Evolutionary conservation across 2,329 filamentous ascomycete species (phyloP).

Genomic region (Hymenoscyphus scutula): DNA sequence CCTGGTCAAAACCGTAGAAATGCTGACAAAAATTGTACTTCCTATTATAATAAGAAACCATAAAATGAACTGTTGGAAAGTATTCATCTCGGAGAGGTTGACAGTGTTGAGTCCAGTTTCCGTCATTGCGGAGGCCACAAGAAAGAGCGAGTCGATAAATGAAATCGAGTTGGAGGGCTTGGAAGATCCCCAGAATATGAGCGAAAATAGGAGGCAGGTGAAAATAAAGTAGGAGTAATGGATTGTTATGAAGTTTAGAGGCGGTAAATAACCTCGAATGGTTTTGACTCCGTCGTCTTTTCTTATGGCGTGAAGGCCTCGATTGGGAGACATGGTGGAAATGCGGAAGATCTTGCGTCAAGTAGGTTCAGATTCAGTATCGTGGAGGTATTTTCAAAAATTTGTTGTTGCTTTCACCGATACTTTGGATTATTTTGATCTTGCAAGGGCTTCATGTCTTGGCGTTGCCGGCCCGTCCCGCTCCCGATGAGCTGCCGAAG

Average conservation of each 20-base stretch:
- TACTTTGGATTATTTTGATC: neutral
- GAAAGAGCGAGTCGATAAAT: constrained; percentile 65
- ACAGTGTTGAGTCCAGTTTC: constrained; percentile 66
- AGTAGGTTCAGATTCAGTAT: neutral
- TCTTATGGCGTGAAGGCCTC: neutral
- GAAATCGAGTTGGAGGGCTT: constrained; percentile 49
- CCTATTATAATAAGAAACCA: constrained; percentile 65
- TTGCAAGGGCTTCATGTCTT: neutral
- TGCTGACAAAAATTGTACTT: constrained; percentile 64
- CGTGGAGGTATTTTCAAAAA: neutral
- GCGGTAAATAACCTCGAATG: constrained; percentile 21
- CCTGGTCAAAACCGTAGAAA: constrained; percentile 60
- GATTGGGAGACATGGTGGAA: neutral
- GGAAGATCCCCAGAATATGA: constrained; percentile 61
- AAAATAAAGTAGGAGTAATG: constrained; percentile 67
- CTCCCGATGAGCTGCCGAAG: neutral
- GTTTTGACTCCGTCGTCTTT: neutral
- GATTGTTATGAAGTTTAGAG: constrained; percentile 59
- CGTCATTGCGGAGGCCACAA: constrained; percentile 65
- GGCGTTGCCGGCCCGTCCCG: neutral
- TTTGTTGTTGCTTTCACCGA: neutral
- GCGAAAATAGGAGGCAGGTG: constrained; percentile 52
- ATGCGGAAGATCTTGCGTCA: neutral
- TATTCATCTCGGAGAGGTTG: constrained; percentile 61
- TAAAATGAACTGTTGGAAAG: constrained; percentile 65